A percentile compares a stretch with the other conserved stretches of the same genome.
Conservation (phyloP, 2,329 filamentous ascomycete genomes). For the Penicillium rolfsii region DNA sequence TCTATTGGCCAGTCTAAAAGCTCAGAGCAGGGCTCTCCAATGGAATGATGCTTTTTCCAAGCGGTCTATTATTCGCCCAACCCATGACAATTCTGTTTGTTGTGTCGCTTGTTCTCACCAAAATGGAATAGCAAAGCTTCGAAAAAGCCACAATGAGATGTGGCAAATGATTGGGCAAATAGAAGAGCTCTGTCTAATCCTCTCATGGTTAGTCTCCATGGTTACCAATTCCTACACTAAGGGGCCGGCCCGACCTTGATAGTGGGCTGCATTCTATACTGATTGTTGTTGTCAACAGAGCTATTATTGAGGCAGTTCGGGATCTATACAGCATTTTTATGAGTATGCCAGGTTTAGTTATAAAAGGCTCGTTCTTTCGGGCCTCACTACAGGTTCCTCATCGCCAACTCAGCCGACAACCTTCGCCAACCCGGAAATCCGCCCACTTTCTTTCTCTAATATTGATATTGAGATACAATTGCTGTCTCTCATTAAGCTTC, state of each 20-base stretch:
- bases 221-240: not conserved
- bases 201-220: not conserved
- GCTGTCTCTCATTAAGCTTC: conserved; percentile 24
- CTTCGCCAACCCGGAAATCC: conserved; percentile 10
- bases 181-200: not conserved
- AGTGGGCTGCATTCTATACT: conserved; percentile 7
- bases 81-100: not conserved
- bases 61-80: not conserved
- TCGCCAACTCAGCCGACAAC: conserved; percentile 17
- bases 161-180: not conserved
- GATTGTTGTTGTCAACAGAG: conserved; percentile 13
- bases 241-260: not conserved
- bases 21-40: not conserved
- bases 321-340: not conserved
- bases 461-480: conserved; percentile 10
- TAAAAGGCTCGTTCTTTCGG: conserved; percentile 2
- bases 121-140: not conserved
- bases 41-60: not conserved
- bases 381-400: not conserved
- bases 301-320: too few relatives aligned
- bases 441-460: conserved; percentile 2
- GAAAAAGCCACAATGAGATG: not conserved
- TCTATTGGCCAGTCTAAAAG: not conserved
- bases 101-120: not conserved
- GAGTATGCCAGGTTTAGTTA: not conserved